Base-by-base conservation (phyloP, 306 rosid genomes). In the Fragaria vesca region DNA sequence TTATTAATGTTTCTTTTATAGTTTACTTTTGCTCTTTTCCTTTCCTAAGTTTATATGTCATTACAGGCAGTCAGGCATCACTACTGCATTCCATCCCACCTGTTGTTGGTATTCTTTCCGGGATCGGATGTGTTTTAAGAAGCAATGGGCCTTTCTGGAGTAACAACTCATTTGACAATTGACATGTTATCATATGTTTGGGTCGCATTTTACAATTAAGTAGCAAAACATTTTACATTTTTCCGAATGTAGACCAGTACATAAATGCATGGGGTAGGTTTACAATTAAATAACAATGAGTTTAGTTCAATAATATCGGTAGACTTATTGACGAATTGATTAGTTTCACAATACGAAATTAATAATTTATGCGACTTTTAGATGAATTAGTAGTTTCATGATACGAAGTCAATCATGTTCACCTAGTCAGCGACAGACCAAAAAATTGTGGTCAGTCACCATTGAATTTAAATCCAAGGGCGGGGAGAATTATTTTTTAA, bases 401-500 rank as follows among this genome's bases (percentile, higher is more conserved):
- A 32, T 32, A 32, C 4, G 4, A 32, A 32, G 36, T 32, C 0
- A 32, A 4, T 32, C 4, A 3, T 32, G 36, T 32, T 32, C 4
- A 32, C 0, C 0, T 32, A 32, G 0, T 32, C 36, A 32, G 4
- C 0, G 36, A 32, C 4, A 3, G 4, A 32, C 0, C 3, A 30
- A 30, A 3, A 32, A 2, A 32, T 28, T 28, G 30, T 28, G 30
- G 30, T 28, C 1, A 28, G 30, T 28, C 30, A 28, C 1, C 4
- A 32, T 32, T 32, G 34, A 32, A 32, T 32, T 32, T 32, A 32
- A 30, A 30, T 2, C 3, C 0, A 30, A 2, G 0, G 34, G 4
- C 3, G 4, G 4, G 4, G 0, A 3, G 0, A 32, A 2, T 32
- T 32, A 32, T 32, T 32, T 32, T 32, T 32, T 32, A 32, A 0